Conservation (phyloP, 768 basidiomycete genomes). For the Thelephora ganbajun region DNA sequence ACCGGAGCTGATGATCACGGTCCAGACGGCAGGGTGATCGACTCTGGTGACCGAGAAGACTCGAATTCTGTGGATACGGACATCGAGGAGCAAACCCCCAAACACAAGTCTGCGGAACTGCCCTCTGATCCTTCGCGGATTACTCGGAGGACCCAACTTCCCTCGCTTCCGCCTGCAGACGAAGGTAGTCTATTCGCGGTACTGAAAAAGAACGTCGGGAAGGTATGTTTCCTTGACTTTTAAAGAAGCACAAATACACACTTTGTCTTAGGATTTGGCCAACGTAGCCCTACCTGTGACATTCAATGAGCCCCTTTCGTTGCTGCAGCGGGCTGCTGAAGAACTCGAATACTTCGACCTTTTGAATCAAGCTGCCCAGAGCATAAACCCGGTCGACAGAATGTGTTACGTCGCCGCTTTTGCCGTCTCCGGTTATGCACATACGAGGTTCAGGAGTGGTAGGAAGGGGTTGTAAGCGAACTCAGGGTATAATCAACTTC, state of each 20-base stretch:
- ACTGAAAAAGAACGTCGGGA: slow-evolving; percentile 81
- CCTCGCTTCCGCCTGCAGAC: slow-evolving; percentile 47
- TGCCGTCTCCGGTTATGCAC: slow-evolving; percentile 73
- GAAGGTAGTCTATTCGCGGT: slow-evolving; percentile 76
- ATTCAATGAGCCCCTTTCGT: slow-evolving; percentile 80
- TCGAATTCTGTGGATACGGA: slow-evolving; percentile 36
- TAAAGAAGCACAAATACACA: slow-evolving; percentile 1
- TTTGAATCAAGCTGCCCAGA: slow-evolving; percentile 47
- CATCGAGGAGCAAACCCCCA: slow-evolving; percentile 5
- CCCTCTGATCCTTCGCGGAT: slow-evolving; percentile 10
- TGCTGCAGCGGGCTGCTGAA: slow-evolving; percentile 73
- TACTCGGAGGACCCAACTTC: slow-evolving; percentile 40
- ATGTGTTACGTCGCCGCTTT: slow-evolving; percentile 74
- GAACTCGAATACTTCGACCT: slow-evolving; percentile 69
- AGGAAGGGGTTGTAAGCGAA: slow-evolving; percentile 74
- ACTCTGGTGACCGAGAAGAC: slow-evolving; percentile 12
- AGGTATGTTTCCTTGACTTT: slow-evolving; percentile 29
- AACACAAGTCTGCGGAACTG: too few relatives aligned
- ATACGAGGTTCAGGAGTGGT: slow-evolving; percentile 66
- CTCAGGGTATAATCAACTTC: background rate
- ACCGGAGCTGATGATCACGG: slow-evolving; percentile 17
- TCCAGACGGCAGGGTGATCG: slow-evolving; percentile 13
- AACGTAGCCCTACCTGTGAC: slow-evolving; percentile 77
- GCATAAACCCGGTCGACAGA: slow-evolving; percentile 46
- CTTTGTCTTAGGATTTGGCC: slow-evolving; percentile 49